Evolutionary conservation across 768 basidiomycete species (phyloP).

Genomic region (Tulasnella sp.): DNA sequence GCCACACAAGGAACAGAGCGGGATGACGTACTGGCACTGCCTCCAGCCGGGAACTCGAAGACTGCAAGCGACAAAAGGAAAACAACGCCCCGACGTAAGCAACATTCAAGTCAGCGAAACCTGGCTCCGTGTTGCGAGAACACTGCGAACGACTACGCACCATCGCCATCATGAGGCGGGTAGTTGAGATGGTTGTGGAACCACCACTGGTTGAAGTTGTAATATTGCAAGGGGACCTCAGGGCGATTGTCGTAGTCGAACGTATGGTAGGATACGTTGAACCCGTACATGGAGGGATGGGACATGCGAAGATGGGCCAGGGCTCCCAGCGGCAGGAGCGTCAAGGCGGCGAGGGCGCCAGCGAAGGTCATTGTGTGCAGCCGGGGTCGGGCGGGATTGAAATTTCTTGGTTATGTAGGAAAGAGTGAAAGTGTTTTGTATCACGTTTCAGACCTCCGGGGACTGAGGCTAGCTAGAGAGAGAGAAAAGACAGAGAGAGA

Average conservation of each 20-base stretch:
- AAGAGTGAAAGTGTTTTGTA: not conserved
- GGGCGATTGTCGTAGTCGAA: slow-evolving; percentile 55
- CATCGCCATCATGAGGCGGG: slow-evolving; percentile 55
- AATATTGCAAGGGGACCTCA: slow-evolving; percentile 43
- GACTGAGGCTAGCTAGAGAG: not conserved
- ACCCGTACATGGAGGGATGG: slow-evolving; percentile 62
- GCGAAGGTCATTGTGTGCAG: not conserved
- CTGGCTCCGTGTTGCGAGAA: not conserved
- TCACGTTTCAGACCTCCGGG: slow-evolving; percentile 1
- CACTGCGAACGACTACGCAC: not conserved
- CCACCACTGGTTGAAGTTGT: slow-evolving; percentile 48
- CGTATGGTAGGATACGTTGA: slow-evolving; percentile 57
- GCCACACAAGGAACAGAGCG: not conserved
- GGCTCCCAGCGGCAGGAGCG: not conserved
- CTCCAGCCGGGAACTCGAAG: slow-evolving; percentile 59
- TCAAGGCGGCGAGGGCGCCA: not conserved
- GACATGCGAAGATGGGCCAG: slow-evolving; percentile 45
- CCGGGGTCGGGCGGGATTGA: not conserved
- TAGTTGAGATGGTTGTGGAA: slow-evolving; percentile 58
- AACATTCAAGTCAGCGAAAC: not conserved
- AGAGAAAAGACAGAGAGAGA: not conserved
- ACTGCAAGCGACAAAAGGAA: slow-evolving; percentile 33
- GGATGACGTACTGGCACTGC: slow-evolving; percentile 38
- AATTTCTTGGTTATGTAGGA: not conserved
- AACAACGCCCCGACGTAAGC: not conserved